A percentile compares a stretch with the other conserved stretches of the same genome.
Evolutionary conservation across 495 filamentous ascomycete species (phyloP).

Genomic region (Peziza echinospora): DNA sequence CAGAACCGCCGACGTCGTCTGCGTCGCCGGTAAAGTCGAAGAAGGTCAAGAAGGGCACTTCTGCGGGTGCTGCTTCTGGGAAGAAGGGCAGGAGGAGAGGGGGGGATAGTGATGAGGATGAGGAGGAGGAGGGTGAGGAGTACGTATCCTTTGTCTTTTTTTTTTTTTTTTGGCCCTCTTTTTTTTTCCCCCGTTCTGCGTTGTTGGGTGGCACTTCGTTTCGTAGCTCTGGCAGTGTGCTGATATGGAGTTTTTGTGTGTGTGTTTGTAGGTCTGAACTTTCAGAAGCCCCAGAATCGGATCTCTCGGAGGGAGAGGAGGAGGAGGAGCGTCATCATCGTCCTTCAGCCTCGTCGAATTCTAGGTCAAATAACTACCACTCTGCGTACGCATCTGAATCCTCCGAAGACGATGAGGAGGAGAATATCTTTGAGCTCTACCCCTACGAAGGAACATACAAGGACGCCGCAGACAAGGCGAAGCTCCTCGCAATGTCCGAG

Average conservation of each 20-base stretch:
- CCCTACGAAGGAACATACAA: constrained; percentile 77
- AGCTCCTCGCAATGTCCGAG: constrained; percentile 73
- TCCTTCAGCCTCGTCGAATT: background rate
- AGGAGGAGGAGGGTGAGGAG: background rate
- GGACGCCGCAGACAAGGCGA: constrained; percentile 52
- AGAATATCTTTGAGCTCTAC: constrained; percentile 45
- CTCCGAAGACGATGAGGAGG: constrained; percentile 27
- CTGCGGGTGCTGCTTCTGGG: background rate
- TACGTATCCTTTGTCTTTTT: too few relatives aligned
- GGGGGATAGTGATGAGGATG: background rate
- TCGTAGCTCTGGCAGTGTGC: background rate
- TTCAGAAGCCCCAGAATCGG: background rate
- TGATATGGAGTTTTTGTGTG: background rate
- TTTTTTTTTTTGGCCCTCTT: background rate
- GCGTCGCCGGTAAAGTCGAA: background rate
- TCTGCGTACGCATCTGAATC: constrained; percentile 25
- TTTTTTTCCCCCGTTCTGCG: background rate
- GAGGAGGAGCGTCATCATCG: too few relatives aligned
- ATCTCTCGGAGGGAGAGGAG: background rate
- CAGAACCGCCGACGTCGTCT: background rate
- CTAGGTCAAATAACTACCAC: background rate
- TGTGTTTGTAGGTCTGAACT: background rate
- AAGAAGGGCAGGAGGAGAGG: background rate
- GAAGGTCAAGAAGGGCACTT: too few relatives aligned
- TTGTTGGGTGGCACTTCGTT: background rate